A percentile compares a stretch with the other conserved stretches of the same genome.
These are phyloP conservation scores for Zostera marina DNA, from an alignment of 116 monocot genomes.

Conservation along the genomic window DNA sequence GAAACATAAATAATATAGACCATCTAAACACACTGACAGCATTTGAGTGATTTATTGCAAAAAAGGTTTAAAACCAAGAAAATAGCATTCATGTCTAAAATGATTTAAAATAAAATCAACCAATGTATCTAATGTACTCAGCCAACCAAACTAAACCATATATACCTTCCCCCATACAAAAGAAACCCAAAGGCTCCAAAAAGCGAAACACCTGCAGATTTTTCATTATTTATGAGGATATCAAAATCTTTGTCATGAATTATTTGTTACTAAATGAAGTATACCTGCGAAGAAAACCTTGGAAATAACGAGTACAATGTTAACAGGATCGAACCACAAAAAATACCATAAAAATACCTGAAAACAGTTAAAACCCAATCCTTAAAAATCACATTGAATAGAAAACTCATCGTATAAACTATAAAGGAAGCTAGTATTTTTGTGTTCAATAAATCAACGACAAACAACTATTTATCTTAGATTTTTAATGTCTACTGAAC, in stretches of 20 bases:
- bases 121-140: too few relatives aligned
- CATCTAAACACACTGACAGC: too few relatives aligned
- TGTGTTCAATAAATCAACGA: neutral
- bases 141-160: neutral
- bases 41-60: too few relatives aligned
- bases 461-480: too few relatives aligned
- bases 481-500: too few relatives aligned
- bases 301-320: conserved; percentile 30
- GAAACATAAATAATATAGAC: too few relatives aligned
- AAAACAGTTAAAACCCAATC: neutral
- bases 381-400: neutral
- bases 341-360: conserved; percentile 68
- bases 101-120: too few relatives aligned
- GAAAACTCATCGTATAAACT: neutral
- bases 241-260: neutral
- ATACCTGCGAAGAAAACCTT: conserved; percentile 84
- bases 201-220: conserved; percentile 65
- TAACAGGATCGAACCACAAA: conserved; percentile 78
- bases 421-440: neutral
- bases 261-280: neutral
- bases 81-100: too few relatives aligned
- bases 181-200: conserved; percentile 90
- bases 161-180: conserved; percentile 84
- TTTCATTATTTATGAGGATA: neutral
- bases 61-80: too few relatives aligned